Conservation (phyloP, 768 basidiomycete species). For the Macrolepiota albuminosa region DNA sequence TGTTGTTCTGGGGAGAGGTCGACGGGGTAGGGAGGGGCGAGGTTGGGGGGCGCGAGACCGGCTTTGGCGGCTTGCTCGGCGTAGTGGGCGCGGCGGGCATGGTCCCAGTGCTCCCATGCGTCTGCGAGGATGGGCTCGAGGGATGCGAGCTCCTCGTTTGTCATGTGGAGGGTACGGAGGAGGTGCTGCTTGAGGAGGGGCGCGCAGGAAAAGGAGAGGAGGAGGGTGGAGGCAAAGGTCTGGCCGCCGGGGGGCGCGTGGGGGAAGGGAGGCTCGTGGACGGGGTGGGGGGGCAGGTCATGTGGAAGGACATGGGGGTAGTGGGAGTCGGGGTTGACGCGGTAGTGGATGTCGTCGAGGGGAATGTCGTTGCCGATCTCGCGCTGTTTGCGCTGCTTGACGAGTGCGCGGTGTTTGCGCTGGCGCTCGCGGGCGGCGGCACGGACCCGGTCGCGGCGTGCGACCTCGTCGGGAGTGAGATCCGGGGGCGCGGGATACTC, state of each 20-base stretch:
- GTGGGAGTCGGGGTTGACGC: conserved; percentile 44
- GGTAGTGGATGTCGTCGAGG: conserved; percentile 65
- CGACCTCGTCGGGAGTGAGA: conserved; percentile 59
- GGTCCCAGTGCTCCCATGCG: conserved; percentile 86
- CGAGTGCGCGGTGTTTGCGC: conserved; percentile 72
- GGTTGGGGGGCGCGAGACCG: conserved; percentile 24
- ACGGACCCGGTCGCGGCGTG: conserved; percentile 66
- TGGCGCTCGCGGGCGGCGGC: conserved; percentile 78
- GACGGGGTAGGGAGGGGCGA: conserved; percentile 22
- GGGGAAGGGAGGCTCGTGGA: conserved; percentile 58
- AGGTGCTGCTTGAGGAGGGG: conserved; percentile 73
- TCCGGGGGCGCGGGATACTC: conserved; percentile 19
- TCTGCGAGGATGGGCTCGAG: conserved; percentile 78
- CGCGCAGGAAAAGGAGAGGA: conserved; percentile 72
- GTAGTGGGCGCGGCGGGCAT: conserved; percentile 47
- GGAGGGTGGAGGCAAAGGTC: conserved; percentile 73
- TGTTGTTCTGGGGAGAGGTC: conserved; percentile 17
- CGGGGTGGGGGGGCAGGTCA: conserved; percentile 40
- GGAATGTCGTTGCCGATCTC: conserved; percentile 76
- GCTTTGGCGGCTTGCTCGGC: conserved; percentile 35
- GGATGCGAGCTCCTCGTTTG: conserved; percentile 73
- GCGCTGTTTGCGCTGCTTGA: conserved; percentile 78
- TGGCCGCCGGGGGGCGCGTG: conserved; percentile 60
- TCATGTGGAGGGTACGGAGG: conserved; percentile 66
- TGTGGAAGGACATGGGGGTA: conserved; percentile 41